Conservation (phyloP, 176 grass and related monocot species). For the Carex pumila region DNA sequence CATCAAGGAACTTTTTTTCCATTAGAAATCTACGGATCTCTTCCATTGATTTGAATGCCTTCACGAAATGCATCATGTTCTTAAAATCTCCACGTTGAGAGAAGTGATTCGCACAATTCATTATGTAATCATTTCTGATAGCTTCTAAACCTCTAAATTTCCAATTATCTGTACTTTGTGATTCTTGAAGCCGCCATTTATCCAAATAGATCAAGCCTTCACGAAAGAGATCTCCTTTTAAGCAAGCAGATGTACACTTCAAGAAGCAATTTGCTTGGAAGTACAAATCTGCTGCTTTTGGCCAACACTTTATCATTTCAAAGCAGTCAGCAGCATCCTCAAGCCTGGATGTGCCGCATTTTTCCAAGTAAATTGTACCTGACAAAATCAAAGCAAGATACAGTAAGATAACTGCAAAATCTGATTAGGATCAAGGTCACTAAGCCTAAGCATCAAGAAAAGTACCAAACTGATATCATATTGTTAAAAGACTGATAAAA, state of each 20-base stretch:
- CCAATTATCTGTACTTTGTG: constrained; percentile 14
- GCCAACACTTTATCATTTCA: constrained; percentile 31
- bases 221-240: constrained; percentile 42
- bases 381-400: neutral
- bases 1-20: constrained; percentile 36
- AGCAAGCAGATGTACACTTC: constrained; percentile 53
- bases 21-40: constrained; percentile 37
- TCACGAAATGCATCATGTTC: constrained; percentile 53
- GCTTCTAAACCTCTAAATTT: constrained; percentile 14
- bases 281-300: constrained; percentile 49
- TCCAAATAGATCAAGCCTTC: constrained; percentile 38
- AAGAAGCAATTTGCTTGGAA: constrained; percentile 54
- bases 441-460: neutral
- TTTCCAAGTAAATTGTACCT: constrained; percentile 70
- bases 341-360: constrained; percentile 55
- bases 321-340: constrained; percentile 74
- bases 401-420: neutral
- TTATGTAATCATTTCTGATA: constrained; percentile 31
- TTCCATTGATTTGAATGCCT: constrained; percentile 53
- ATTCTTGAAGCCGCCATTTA: constrained; percentile 29
- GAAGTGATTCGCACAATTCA: constrained; percentile 41
- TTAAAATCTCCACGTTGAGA: constrained; percentile 37
- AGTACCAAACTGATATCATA: neutral
- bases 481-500: neutral
- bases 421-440: neutral